A percentile compares a stretch with the other conserved stretches of the same genome.
Evolutionary conservation across 2,329 filamentous ascomycete genomes (phyloP).

Genomic region (Pseudogymnoascus sp.): DNA sequence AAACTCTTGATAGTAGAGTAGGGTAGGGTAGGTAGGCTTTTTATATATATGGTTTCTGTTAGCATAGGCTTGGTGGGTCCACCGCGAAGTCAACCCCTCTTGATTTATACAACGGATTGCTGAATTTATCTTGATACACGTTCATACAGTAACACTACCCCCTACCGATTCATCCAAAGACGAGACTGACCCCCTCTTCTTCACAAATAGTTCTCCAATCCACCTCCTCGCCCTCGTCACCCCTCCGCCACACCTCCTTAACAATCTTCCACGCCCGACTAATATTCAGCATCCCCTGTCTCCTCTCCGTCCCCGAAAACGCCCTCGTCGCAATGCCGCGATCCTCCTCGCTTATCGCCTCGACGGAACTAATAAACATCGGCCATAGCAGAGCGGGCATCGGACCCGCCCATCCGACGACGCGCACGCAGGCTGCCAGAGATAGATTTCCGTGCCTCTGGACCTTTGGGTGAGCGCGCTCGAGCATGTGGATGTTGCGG

Average conservation of each 20-base stretch:
- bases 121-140: too few species aligned
- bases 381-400: constrained; percentile 59
- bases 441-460: constrained; percentile 45
- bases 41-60: too few species aligned
- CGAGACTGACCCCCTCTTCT: constrained; percentile 50
- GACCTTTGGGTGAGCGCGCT: constrained; percentile 40
- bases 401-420: constrained; percentile 47
- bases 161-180: constrained; percentile 43
- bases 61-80: too few species aligned
- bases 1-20: too few species aligned
- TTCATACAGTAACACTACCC: not conserved
- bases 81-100: too few species aligned
- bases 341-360: constrained; percentile 43
- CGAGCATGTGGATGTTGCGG: constrained; percentile 33
- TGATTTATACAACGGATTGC: too few species aligned
- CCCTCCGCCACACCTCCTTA: constrained; percentile 51
- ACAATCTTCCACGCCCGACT: constrained; percentile 52
- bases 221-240: constrained; percentile 30
- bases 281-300: constrained; percentile 60
- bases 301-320: constrained; percentile 44
- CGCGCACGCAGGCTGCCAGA: constrained; percentile 46
- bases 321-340: constrained; percentile 41
- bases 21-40: too few species aligned
- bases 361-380: constrained; percentile 54
- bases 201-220: constrained; percentile 35